Evolutionary conservation across 1,284 basidiomycete genomes (phyloP), one percentile per base, ranked within the genome.

Genomic region (Rhodotorula sp.): DNA sequence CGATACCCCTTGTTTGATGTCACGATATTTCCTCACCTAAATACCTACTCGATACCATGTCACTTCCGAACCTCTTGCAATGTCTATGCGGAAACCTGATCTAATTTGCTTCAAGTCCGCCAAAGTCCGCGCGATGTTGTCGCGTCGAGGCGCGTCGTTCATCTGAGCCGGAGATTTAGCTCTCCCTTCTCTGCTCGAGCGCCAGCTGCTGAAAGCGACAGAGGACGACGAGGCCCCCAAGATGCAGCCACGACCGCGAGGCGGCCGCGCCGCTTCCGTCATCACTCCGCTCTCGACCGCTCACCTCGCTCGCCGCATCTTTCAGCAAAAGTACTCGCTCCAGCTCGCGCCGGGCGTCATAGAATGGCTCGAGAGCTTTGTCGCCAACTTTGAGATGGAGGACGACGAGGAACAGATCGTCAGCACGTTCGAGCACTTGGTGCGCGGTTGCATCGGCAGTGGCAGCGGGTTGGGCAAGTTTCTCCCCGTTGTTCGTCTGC

Each of bases 321-420:
- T 76, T 34, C 63, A 71, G 58, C 65, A 66, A 47, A 72, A 76
- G 61, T 67, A 72, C 64, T 66, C 66, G 26, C 60, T 76, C 43
- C 70, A 74, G 47, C 72, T 76, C 60, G 72, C 67, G 2, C 72
- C 72, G 10, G 67, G 62, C 26, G 73, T 67, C 50, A 67, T 76
- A 28, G 62, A 34, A 19, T 74, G 72, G 74, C 64, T 76, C 48
- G 72, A 69, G 18, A 15, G 52, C 12, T 52, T 76, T 10, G 49
- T 68, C 21, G 45, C 8, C 2, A 38, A 68, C 38, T 72, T 68
- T 18, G 66, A 55, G 21, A 47, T 74, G 48, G 47, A 69, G 38
- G 54, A 26, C 26, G 68, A 76, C 61, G 70, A 71, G 47, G 57
- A 34, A 7, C 68, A 72, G 49, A 68, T 76, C 31, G 16, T 28